Conservation (phyloP, 169 alveolate species). For the Miamiensis avidus region DNA sequence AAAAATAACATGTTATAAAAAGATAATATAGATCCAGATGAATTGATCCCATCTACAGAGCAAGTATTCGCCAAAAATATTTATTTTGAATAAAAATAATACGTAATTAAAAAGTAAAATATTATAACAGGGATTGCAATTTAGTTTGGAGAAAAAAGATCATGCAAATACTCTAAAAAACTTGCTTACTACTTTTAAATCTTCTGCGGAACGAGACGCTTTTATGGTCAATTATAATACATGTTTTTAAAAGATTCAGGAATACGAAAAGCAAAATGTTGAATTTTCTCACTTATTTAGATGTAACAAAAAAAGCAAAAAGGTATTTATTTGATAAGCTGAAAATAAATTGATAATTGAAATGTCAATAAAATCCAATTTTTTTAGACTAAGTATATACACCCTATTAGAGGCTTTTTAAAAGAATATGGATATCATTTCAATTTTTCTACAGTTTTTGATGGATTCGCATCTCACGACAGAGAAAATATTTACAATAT, state of each 20-base stretch:
- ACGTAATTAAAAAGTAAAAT: too few species aligned
- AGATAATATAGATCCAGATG: background rate
- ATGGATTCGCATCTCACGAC: background rate
- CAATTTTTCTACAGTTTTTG: background rate
- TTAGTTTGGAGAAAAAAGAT: background rate
- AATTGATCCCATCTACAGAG: background rate
- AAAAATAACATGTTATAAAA: too few species aligned
- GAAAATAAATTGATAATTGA: too few species aligned
- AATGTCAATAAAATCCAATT: too few species aligned
- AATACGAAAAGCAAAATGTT: background rate
- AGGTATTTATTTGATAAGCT: background rate
- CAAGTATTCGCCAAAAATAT: background rate
- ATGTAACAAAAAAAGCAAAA: background rate
- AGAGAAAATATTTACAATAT: background rate
- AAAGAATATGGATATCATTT: background rate
- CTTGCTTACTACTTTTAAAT: background rate
- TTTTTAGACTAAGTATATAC: background rate
- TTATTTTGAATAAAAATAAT: too few species aligned
- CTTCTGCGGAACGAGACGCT: background rate
- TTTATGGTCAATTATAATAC: background rate
- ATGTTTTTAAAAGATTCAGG: background rate
- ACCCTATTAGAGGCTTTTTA: background rate
- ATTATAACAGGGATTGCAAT: background rate
- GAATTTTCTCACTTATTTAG: background rate
- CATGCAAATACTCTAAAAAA: background rate